Percentiles rank a stretch among this genome's conserved stretches.
These are phyloP conservation scores for Leccinum longicurvipes DNA, from an alignment of 768 basidiomycete species.

Conservation along the genomic window DNA sequence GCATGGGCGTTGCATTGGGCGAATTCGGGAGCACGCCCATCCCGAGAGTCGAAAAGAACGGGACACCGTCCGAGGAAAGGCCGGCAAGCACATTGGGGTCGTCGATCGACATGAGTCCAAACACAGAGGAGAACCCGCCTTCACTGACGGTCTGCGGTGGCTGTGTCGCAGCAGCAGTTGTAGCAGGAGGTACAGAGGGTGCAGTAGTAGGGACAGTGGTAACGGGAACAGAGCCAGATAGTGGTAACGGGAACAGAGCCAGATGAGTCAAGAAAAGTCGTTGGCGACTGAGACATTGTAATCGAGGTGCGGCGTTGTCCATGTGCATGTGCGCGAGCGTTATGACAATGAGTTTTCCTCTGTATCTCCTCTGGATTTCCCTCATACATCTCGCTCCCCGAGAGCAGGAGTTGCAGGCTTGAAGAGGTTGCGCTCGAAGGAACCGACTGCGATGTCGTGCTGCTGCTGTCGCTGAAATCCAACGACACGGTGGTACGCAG, in stretches of 20 bases:
- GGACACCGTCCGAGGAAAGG: conserved; percentile 52
- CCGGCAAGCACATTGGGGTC: conserved; percentile 68
- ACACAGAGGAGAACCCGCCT: conserved; percentile 55
- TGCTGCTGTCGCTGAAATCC: conserved; percentile 44
- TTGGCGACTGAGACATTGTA: conserved; percentile 10
- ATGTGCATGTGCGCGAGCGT: conserved; percentile 3
- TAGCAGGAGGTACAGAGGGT: not conserved
- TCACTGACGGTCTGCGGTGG: conserved; percentile 26
- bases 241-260: not conserved
- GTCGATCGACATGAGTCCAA: conserved; percentile 75
- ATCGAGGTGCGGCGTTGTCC: conserved; percentile 14
- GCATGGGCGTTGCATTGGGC: conserved; percentile 51
- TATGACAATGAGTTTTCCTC: conserved; percentile 12
- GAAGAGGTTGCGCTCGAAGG: conserved; percentile 57
- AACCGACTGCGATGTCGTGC: conserved; percentile 40
- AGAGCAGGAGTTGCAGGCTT: conserved; percentile 46
- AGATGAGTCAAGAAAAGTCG: conserved; percentile 1
- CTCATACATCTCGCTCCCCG: conserved; percentile 28
- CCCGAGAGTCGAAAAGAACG: conserved; percentile 52
- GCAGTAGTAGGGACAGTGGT: not conserved
- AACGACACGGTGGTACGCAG: conserved; percentile 32
- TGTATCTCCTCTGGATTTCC: conserved; percentile 28
- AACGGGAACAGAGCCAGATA: not conserved
- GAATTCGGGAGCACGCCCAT: conserved; percentile 33
- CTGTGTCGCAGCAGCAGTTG: not conserved